phyloP scores from a whole-genome alignment of 345 rosid species.

The Boechera divaricarpa region DNA sequence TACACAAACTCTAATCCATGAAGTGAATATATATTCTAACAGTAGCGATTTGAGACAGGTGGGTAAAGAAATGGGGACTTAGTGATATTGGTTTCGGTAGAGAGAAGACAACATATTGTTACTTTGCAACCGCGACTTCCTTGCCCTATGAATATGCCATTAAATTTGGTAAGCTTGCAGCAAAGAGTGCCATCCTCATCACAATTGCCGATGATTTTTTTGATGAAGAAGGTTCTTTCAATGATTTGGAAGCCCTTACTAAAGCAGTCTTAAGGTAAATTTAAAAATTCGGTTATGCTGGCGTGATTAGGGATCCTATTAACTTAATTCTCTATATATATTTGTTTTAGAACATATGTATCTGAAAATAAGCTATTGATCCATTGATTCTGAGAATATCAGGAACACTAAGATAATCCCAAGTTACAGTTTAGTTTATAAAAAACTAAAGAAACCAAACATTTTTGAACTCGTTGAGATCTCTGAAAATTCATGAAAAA shows the following conservation, averaged over 20 bases:
- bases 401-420: background rate
- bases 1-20: background rate
- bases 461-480: too few species aligned
- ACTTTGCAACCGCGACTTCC: conserved; percentile 56
- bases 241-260: conserved; percentile 55
- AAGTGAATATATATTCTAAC: conserved; percentile 14
- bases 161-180: conserved; percentile 39
- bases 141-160: conserved; percentile 50
- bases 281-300: background rate
- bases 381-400: background rate
- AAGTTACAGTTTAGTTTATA: background rate
- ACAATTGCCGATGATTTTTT: conserved; percentile 75
- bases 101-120: conserved; percentile 65
- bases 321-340: background rate
- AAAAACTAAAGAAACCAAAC: too few species aligned
- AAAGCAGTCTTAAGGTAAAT: conserved; percentile 58
- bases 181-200: conserved; percentile 56
- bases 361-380: background rate
- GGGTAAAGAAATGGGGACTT: conserved; percentile 59
- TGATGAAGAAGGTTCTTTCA: conserved; percentile 59
- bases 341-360: background rate
- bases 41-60: conserved; percentile 43
- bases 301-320: background rate
- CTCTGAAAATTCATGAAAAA: too few species aligned
- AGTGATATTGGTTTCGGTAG: conserved; percentile 65